phyloP scores from a whole-genome alignment of 208 protist species.

The Phytomonas serpens region DNA sequence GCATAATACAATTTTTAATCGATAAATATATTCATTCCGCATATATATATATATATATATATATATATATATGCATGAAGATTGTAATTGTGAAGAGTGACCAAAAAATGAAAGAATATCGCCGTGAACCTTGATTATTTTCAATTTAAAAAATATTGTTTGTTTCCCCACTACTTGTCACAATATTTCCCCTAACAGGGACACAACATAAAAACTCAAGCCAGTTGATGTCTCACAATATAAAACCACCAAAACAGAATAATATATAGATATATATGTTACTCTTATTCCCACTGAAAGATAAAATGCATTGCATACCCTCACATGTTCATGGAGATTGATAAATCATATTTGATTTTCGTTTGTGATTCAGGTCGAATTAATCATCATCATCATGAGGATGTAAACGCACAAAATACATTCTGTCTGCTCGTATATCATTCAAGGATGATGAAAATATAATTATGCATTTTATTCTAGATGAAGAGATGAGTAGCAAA shows the following conservation, averaged over 20 bases:
- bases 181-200: neutral
- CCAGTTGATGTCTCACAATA: slow-evolving; percentile 4
- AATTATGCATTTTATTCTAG: neutral
- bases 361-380: neutral
- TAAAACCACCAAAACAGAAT: neutral
- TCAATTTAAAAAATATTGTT: neutral
- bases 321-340: neutral
- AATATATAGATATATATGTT: slow-evolving; percentile 1
- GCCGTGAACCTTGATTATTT: slow-evolving; percentile 3
- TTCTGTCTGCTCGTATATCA: neutral
- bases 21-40: slow-evolving; percentile 6
- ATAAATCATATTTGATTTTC: slow-evolving; percentile 8
- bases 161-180: neutral
- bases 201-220: neutral
- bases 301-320: slow-evolving; percentile 6
- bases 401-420: neutral
- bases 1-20: slow-evolving; percentile 5
- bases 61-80: slow-evolving; percentile 7
- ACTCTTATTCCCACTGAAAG: neutral
- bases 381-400: neutral
- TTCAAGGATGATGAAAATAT: neutral
- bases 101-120: neutral
- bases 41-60: neutral
- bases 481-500: neutral
- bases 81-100: slow-evolving; percentile 4